phyloP scores from a whole-genome alignment of 306 rosid species.

The Prunus armeniaca region DNA sequence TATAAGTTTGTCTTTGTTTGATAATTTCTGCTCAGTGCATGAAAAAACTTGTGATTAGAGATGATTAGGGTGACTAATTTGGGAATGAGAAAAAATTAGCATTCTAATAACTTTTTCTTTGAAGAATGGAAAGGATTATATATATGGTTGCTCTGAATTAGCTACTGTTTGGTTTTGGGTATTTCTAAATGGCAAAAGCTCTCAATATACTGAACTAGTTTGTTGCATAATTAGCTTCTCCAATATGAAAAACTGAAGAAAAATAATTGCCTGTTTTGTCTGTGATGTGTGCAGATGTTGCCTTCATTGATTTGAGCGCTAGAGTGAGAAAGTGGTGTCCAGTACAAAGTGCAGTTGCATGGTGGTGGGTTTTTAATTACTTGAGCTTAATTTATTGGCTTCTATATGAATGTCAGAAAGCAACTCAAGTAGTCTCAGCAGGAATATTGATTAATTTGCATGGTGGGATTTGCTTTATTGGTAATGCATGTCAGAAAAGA shows the following conservation, averaged over 20 bases:
- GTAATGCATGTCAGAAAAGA: no score
- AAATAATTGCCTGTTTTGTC: not conserved
- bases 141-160: not conserved
- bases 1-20: not conserved
- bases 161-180: not conserved
- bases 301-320: not conserved
- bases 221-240: not conserved
- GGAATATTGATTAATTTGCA: not conserved
- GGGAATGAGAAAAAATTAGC: not conserved
- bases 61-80: not conserved
- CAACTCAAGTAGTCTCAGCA: not conserved
- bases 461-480: not conserved
- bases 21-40: not conserved
- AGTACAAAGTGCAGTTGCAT: not conserved
- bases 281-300: not conserved
- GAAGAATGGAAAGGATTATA: not conserved
- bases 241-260: not conserved
- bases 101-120: not conserved
- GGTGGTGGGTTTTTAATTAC: not conserved
- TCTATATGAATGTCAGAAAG: conserved; percentile 10
- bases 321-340: not conserved
- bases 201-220: not conserved
- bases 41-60: not conserved
- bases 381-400: not conserved
- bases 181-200: not conserved